Evolutionary conservation across 306 rosid genomes (phyloP), one percentile per base, ranked within the genome.

Genomic region (Pyrus communis): DNA sequence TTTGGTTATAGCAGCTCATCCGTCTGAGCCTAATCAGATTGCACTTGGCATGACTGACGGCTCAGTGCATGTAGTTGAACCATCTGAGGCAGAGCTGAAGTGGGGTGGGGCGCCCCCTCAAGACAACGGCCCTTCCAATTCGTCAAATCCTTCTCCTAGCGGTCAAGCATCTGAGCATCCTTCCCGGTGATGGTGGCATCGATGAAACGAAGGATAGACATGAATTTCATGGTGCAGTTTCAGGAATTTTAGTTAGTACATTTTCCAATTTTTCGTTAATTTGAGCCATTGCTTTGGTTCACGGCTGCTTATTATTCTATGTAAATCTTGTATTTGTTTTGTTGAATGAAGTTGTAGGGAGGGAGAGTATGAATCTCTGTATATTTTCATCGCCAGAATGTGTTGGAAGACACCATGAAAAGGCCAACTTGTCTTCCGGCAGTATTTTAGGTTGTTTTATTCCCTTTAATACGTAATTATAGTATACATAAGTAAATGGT

Each of bases 41-140:
- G 84, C 87, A 14, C 68, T 84, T 1, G 87, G 87, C 61, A 84
- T 84, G 84, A 80, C 77, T 10, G 87, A 84, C 0, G 84, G 87
- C 15, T 46, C 82, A 7, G 87, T 84, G 54, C 79, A 77, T 6
- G 82, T 84, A 52, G 71, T 80, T 0, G 87, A 84, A 71, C 87
- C 87, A 27, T 52, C 74, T 4, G 87, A 80, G 3, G 62, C 21
- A 45, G 87, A 84, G 65, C 54, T 68, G 33, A 84, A 80, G 73
- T 84, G 87, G 87, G 84, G 87, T 3, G 77, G 73, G 12, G 55
- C 78, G 11, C 75, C 84, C 13, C 77, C 79, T 76, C 87, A 80
- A 76, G 87, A 84, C 33, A 84, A 84, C 11, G 84, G 87, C 17
- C 87, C 84, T 31, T 80, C 87, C 17, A 80, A 84, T 75, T 84